These are phyloP conservation scores for Suhomyces kilbournensis DNA, from an alignment of 805 yeast genomes.

Conservation along the genomic window DNA sequence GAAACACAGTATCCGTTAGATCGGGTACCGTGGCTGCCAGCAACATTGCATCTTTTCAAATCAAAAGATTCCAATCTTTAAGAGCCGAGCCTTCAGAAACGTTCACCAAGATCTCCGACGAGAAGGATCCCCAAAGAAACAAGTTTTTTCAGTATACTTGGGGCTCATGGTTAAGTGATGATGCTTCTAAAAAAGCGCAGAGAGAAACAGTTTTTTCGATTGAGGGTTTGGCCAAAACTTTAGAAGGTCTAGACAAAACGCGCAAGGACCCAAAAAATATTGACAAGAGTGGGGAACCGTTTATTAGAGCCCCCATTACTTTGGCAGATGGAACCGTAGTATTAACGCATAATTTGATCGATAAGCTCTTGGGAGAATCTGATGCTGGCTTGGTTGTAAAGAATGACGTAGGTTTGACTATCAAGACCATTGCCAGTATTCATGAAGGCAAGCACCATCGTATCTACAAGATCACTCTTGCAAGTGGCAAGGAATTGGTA, in stretches of 20 bases:
- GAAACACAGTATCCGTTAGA: neutral
- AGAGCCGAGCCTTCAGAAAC: conserved; percentile 31
- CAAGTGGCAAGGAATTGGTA: conserved; percentile 58
- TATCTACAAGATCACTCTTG: conserved; percentile 69
- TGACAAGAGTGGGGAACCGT: conserved; percentile 19
- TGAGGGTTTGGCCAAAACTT: conserved; percentile 63
- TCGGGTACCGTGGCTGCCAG: neutral
- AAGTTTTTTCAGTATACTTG: conserved; percentile 84
- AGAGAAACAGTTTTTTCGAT: conserved; percentile 81
- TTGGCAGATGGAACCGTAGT: conserved; percentile 42
- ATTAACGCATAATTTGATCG: conserved; percentile 48
- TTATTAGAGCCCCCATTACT: conserved; percentile 32
- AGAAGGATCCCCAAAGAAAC: conserved; percentile 63
- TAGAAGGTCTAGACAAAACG: conserved; percentile 45
- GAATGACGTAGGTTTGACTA: conserved; percentile 36
- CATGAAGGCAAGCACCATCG: conserved; percentile 96
- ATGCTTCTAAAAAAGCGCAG: conserved; percentile 65
- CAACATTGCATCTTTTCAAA: neutral
- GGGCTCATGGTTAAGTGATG: conserved; percentile 93
- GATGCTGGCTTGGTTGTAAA: conserved; percentile 49
- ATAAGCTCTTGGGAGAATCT: conserved; percentile 41
- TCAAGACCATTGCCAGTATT: conserved; percentile 74
- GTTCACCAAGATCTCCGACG: conserved; percentile 57
- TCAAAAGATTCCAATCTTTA: conserved; percentile 1
- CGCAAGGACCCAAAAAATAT: conserved; percentile 22